Base-by-base conservation (phyloP, 345 rosid genomes). In the Anastatica hierochuntica region DNA sequence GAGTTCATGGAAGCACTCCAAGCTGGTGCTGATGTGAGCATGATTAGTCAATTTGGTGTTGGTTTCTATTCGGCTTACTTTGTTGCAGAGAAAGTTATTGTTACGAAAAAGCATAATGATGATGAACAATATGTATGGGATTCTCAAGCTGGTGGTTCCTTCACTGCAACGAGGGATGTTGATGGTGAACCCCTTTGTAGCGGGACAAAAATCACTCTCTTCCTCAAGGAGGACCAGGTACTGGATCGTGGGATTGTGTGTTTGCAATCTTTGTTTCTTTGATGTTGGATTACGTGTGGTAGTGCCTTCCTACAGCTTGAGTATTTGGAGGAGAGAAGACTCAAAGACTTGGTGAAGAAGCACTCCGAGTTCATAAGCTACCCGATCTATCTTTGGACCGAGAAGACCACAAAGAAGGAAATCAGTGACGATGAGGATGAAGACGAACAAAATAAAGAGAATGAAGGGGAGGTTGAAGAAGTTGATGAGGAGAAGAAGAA, bases 21-120 rank as follows among this genome's bases (percentile, higher is more conserved):
- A 62, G 90, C 90, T 19, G 96, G 96, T 0, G 96, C 95, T n/a
- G 95, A 88, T 48, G 95, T 88, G 11, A 84, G 95, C 57, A 88
- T 88, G 96, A 88, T 88, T 14, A 95, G 96, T 8, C 96, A 88
- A 23, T 88, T 88, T 10, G 96, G 88, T 58, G 96, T 88, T 4
- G 95, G 96, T 44, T 88, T 88, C 75, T 88, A 88, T 72, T 88
- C 96, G 31, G 86, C 96, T n/a, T 88, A 88, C 30, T 85, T 88
- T 9, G 95, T 84, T 8, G 90, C 96, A 0, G 95, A 88, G 58
- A 88, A 73, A 63, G 95, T 88, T 8, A 63, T 84, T 11, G 96
- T 84, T 34, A 88, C 90, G 0, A 67, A 90, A 0, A 88, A 82
- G 62, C 95, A 88, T 64, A 84, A 84, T 26, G 88, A 88, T 3